Evolutionary conservation across 208 protist species (phyloP).

Genomic region (Trypanosoma congolense): DNA sequence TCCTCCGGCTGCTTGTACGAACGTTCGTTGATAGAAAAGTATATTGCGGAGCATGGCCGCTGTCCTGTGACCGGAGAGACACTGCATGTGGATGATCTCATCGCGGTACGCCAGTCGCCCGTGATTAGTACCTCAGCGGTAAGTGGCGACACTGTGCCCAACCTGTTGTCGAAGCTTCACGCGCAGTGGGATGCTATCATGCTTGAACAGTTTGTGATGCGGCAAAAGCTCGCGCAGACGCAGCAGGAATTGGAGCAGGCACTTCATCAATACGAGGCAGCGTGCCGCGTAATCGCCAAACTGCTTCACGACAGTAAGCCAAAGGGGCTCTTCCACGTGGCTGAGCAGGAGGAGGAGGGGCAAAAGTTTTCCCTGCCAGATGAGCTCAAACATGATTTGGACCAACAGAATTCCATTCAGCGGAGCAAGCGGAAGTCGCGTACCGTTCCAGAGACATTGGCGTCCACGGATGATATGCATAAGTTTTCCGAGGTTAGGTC

Average conservation of each 20-base stretch:
- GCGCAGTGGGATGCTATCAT: conserved; percentile 98
- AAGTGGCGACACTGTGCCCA: conserved; percentile 68
- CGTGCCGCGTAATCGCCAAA: conserved; percentile 97
- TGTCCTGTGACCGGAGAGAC: conserved; percentile 93
- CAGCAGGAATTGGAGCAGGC: conserved; percentile 96
- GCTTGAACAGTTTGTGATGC: conserved; percentile 96
- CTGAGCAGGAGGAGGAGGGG: conserved; percentile 16
- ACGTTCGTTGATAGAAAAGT: conserved; percentile 91
- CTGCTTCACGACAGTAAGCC: conserved; percentile 78
- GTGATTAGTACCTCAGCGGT: not conserved
- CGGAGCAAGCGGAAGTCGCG: conserved; percentile 17
- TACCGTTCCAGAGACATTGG: conserved; percentile 5
- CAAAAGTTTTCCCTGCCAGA: conserved; percentile 19
- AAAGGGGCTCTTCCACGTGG: conserved; percentile 7
- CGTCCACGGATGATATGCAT: conserved; percentile 13
- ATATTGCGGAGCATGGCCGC: conserved; percentile 89
- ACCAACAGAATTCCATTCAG: conserved; percentile 15
- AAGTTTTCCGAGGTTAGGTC: conserved; percentile 15
- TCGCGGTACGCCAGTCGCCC: conserved; percentile 50
- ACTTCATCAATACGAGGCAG: conserved; percentile 98
- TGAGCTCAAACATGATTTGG: conserved; percentile 19
- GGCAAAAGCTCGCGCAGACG: conserved; percentile 87
- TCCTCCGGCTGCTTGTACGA: conserved; percentile 95
- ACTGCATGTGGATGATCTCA: conserved; percentile 84
- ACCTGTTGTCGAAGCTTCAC: conserved; percentile 93